Evolutionary conservation across 371 early-diverging fungal genomes (phyloP), one percentile per base, ranked within the genome.

Genomic region (Zopfochytrium polystomum): DNA sequence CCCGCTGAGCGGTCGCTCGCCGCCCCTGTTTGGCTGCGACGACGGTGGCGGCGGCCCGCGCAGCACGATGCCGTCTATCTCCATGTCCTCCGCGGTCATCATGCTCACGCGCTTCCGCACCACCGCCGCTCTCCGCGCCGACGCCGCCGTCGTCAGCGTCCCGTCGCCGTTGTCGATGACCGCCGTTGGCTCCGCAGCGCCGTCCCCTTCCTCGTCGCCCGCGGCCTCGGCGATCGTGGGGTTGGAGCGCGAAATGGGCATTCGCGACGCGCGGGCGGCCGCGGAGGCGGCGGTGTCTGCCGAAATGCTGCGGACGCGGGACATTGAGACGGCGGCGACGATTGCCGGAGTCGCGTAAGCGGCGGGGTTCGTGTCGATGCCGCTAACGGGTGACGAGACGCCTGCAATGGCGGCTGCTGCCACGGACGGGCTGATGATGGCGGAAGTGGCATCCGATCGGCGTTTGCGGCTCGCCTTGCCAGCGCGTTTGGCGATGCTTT

Each of bases 311-410:
- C 7, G n/a, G 29, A 63, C 58, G 15, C 65, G 31, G 6, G 53
- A 52, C 29, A 65, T 65, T 11, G 65, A 65, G 13, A 65, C 59
- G 33, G 65, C 65, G n/a, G 65, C 65, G 47, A 65, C 65, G 26
- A 59, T 59, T 22, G 52, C 34, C 13, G 64, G 52, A 0, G 64
- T 50, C n/a, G 49, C 58, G 23, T 32, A 30, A 20, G 64, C 50
- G 4, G 64, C 35, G 32, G 56, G 25, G 23, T 22, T 15, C 6
- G 50, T 31, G 29, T 32, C 44, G 2, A 44, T 43, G 42, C 13
- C 13, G 23, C 18, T 13, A 49, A 18, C 13, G 18, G 49, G 25
- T n/a, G 13, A n/a, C 20, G 18, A 13, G 13, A 13, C 25, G 49
- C 18, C 13, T 23, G 49, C 23, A 18, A 13, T 13, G 25, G 13